Evolutionary conservation across 345 rosid genomes (phyloP).

Genomic region (Physaria fendleri): DNA sequence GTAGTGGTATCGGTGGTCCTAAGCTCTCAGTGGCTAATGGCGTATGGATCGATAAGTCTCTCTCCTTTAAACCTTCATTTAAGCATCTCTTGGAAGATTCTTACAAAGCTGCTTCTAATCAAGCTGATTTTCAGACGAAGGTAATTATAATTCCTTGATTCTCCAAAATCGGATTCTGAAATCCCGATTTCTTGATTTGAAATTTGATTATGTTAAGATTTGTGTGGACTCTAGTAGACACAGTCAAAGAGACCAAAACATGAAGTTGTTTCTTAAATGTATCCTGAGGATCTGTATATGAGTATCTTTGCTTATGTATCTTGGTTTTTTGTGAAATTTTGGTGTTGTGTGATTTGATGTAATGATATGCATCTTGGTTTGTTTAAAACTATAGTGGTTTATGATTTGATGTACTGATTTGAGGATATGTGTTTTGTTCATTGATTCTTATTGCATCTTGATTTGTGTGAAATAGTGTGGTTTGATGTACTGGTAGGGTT

Average conservation of each 20-base stretch:
- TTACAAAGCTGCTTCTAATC: constrained; percentile 56
- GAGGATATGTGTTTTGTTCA: too few relatives aligned
- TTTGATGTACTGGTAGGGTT: too few relatives aligned
- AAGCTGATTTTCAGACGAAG: constrained; percentile 70
- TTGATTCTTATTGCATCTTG: too few relatives aligned
- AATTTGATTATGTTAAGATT: not conserved
- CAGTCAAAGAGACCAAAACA: not conserved
- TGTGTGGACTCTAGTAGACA: not conserved
- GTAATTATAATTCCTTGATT: constrained; percentile 17
- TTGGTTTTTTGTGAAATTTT: not conserved
- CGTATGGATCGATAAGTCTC: constrained; percentile 59
- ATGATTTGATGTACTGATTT: too few relatives aligned
- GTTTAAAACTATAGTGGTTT: too few relatives aligned
- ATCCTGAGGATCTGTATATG: not conserved
- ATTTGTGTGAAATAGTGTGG: too few relatives aligned
- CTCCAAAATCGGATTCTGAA: not conserved
- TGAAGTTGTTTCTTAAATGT: not conserved
- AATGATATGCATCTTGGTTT: too few relatives aligned
- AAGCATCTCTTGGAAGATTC: constrained; percentile 42
- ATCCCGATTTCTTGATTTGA: not conserved
- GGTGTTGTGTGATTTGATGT: too few relatives aligned
- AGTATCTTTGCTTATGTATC: not conserved
- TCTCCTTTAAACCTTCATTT: constrained; percentile 55
- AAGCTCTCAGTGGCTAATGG: constrained; percentile 53
- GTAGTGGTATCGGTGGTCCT: constrained; percentile 63